Base-by-base conservation (phyloP, 2,329 filamentous ascomycete species). In the Botrytis elliptica region DNA sequence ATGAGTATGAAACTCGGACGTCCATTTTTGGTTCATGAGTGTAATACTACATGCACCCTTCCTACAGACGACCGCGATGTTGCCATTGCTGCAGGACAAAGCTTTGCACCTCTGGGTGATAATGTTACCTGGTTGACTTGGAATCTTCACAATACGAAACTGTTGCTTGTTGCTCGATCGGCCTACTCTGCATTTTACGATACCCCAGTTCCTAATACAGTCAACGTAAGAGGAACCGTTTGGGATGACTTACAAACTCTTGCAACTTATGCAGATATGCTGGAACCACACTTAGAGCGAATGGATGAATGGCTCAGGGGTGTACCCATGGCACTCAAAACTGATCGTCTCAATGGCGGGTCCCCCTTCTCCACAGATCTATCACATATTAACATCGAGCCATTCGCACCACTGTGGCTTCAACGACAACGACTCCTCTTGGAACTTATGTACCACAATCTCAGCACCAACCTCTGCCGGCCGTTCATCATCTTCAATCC, bases 381-480 rank as follows among this genome's bases (percentile, higher is more conserved):
- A 10, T 81, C 83, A 1, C 36, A 69, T 3, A 71, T 83, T 0
- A 77, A 80, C 12, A 73, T 83, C 4, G 80, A 83, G 70, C 76
- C 75, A 46, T 83, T 82, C 52, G 80, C 81, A 1, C 84, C 85
- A 4, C 73, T 81, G 2, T 85, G 85, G 84, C 77, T 85, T 4
- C 84, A 85, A 74, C 81, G 81, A 20, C 82, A 84, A 67, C 84
- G 84, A 3, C 76, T 86, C 0, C 77, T 84, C 8, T 79, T 86
- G 1, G 84, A 86, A 73, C 76, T 85, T 0, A 77, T 83, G 36
- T 86, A 85, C 68, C 84, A 85, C 73, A 82, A 82, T 42, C 75
- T 85, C 2, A 78, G 73, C 46, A 80, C 82, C 22, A 82, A 82
- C 72, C 78, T 85, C 3, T 83, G 82, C 70, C 81, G 84, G 14